Evolutionary conservation across 495 filamentous ascomycete species (phyloP).

Genomic region (Trichoderma orchidacearum): DNA sequence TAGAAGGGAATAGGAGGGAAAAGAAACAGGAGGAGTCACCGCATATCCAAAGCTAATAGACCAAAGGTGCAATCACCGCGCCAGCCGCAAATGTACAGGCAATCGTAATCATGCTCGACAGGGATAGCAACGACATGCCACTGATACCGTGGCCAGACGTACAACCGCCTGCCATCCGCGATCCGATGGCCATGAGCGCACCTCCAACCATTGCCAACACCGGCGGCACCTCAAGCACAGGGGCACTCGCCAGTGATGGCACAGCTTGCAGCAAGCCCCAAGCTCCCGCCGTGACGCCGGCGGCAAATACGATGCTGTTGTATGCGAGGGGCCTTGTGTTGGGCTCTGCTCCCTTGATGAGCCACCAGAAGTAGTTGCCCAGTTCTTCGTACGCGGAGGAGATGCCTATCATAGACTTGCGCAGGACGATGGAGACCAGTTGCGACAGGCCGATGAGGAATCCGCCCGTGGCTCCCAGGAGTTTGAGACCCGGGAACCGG

Average conservation of each 20-base stretch:
- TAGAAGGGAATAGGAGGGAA: no score
- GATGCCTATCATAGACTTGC: conserved; percentile 32
- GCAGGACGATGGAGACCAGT: conserved; percentile 24
- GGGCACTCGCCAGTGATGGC: conserved; percentile 12
- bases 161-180: conserved; percentile 41
- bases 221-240: conserved; percentile 13
- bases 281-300: conserved; percentile 29
- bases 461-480: conserved; percentile 29
- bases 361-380: conserved; percentile 29
- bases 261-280: conserved; percentile 13
- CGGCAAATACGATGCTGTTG: conserved; percentile 25
- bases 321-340: conserved; percentile 12
- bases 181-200: conserved; percentile 35
- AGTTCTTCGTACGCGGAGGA: conserved; percentile 37
- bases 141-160: conserved; percentile 48
- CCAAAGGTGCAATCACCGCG: conserved; percentile 7
- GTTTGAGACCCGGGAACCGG: conserved; percentile 14
- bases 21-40: neutral
- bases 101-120: conserved; percentile 38
- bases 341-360: conserved; percentile 9
- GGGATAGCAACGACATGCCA: conserved; percentile 34
- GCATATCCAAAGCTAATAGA: neutral
- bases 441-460: conserved; percentile 36
- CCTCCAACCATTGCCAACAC: conserved; percentile 29
- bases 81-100: conserved; percentile 35